Base-by-base conservation (phyloP, 768 basidiomycete species). In the Heimioporus sp. region DNA sequence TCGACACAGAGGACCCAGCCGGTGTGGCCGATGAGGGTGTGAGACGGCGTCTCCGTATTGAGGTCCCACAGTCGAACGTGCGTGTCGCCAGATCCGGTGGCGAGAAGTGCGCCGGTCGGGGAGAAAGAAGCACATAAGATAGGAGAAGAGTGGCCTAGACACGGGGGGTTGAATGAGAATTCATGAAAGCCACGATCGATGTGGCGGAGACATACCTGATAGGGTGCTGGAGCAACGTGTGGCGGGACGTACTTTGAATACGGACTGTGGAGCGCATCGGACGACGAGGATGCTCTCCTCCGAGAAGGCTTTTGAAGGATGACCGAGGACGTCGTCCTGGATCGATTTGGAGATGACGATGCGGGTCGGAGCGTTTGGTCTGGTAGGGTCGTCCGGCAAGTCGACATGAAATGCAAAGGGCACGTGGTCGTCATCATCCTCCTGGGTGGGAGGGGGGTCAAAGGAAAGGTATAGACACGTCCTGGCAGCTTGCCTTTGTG, bases 1-100 rank as follows among this genome's bases (percentile, higher is more conserved):
- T 98, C 97, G 5, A 94, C 90, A 60, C 93, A 98, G 2, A 98
- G 78, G 2, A 99, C 93, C 96, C 95, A 98, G 1, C 94, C 95
- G 58, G 85, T 84, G 64, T 99, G 97, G 0, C 97, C 97, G 0
- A 80, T 71, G 16, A 98, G 77, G 13, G 85, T 87, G 65, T 91
- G 87, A 37, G 90, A 91, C 1, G 97, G 96, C 7, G 84, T 87
- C 68, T 98, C 97, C 0, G 90, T 96, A 62, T 87, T 81, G 44
- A 98, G 80, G 69, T 98, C 88, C 97, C 97, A 98, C 20, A 99
- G 72, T 4, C 97, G 82, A 12, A 88, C 93, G 51, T 87, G 90
- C 24, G 90, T 92, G 64, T 98, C 97, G 2, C 95, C 97, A 0
- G 93, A 92, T 2, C 97, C 97, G 0, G 97, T 99, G 10, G 94